A percentile compares a stretch with the other conserved stretches of the same genome.
These are phyloP conservation scores for Thraustochytrium striatum DNA, from an alignment of 352 stramenopile genomes.

Conservation along the genomic window DNA sequence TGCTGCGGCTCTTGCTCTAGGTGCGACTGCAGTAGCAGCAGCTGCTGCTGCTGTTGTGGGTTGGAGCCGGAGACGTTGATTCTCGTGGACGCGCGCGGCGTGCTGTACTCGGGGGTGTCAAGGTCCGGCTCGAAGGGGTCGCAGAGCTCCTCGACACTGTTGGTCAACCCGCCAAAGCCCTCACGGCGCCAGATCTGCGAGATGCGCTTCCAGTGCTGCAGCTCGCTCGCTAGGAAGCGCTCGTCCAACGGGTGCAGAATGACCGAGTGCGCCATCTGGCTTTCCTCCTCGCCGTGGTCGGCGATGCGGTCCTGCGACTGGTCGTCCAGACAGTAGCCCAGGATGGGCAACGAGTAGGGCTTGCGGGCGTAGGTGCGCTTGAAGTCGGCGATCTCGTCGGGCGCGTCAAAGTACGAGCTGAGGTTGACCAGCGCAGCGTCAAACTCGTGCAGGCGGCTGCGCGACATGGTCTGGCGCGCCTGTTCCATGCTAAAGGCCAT, in stretches of 20 bases:
- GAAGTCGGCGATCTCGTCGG: slow-evolving; percentile 40
- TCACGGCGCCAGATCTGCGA: slow-evolving; percentile 30
- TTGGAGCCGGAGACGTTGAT: too few relatives aligned
- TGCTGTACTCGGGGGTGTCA: too few relatives aligned
- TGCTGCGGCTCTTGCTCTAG: too few relatives aligned
- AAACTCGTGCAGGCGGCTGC: slow-evolving; percentile 22
- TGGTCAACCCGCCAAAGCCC: too few relatives aligned
- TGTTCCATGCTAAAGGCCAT: slow-evolving; percentile 21
- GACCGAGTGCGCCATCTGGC: slow-evolving; percentile 21
- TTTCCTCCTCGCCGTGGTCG: slow-evolving; percentile 7
- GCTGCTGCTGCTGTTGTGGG: too few relatives aligned
- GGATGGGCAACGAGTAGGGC: slow-evolving; percentile 22
- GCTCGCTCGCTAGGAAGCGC: not conserved
- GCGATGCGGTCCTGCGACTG: not conserved
- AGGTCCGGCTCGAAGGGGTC: too few relatives aligned
- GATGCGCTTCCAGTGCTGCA: slow-evolving; percentile 26
- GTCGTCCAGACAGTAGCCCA: slow-evolving; percentile 36
- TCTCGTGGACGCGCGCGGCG: too few relatives aligned
- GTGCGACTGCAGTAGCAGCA: too few relatives aligned
- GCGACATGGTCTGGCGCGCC: slow-evolving; percentile 3
- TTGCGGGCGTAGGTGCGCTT: slow-evolving; percentile 39
- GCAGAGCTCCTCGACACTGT: too few relatives aligned
- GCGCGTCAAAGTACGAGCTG: slow-evolving; percentile 1
- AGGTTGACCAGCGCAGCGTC: slow-evolving; percentile 27
- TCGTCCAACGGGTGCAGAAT: slow-evolving; percentile 34